Base-by-base conservation (phyloP, 2,329 filamentous ascomycete genomes). In the Claviceps quebecensis region DNA sequence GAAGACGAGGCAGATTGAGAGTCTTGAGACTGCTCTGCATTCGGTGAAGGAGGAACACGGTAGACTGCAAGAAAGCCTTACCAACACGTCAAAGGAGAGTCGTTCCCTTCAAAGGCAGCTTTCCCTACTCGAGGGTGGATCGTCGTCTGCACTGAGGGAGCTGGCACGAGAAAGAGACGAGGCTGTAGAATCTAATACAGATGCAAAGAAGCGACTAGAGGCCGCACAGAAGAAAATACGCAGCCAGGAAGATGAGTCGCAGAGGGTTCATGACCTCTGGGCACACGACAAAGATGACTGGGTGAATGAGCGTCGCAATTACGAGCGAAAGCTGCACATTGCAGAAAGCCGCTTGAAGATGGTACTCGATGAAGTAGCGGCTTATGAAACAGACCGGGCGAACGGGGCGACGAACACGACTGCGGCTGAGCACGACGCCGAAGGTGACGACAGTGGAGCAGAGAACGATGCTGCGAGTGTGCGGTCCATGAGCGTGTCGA, bases 271-370 rank as follows among this genome's bases (percentile, higher is more conserved):
- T 60, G 77, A 82, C 50, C 75, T 89, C 53, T 96, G 88, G 86
- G 82, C 84, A 11, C 81, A 80, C 49, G 93, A 98, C 57, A 93
- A 85, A 63, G 83, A 91, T 51, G 72, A 73, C 2, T 97, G 90
- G 89, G 84, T 90, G 13, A 81, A 84, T 46, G 89, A 95, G 64
- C 85, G 81, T 60, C 82, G 90, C 51, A 85, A 80, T 52, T 76
- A 87, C 54, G 91, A 98, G 66, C 82, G 87, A 52, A 88, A 86
- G 58, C 71, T 95, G 14, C 90, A 97, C 64, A 77, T 96, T n/a
- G 86, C 89, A 2, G 93, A 98, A 68, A 86, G 78, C 34, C 83
- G 91, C 39, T 68, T 98, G 51, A 93, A 91, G 64, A 76, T 80
- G 11, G 78, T 98, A 11, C 73, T 98, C 45, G 87, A 91, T 39